phyloP scores from a whole-genome alignment of 2,329 filamentous ascomycete species.

The Pyrenophora seminiperda region DNA sequence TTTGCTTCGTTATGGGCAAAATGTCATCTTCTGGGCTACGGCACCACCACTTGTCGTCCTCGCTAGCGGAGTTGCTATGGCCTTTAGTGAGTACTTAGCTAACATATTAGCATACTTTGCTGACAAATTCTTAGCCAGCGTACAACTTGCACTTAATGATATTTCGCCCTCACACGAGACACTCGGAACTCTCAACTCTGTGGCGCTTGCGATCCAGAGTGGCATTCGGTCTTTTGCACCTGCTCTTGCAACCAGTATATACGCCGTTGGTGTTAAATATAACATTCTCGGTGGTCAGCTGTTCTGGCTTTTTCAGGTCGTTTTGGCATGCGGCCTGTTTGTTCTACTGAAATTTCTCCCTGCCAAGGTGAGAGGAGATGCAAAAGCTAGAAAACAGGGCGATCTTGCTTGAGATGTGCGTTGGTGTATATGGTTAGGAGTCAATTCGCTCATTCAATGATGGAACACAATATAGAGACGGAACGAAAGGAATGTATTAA shows the following conservation, averaged over 20 bases:
- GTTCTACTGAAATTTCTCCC: conserved; percentile 28
- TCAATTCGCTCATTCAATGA: too few species aligned
- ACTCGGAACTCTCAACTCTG: conserved; percentile 73
- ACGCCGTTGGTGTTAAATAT: conserved; percentile 67
- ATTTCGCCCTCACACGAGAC: conserved; percentile 67
- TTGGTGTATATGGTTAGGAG: neutral
- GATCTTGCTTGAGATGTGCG: neutral
- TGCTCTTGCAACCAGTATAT: conserved; percentile 68
- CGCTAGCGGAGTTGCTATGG: conserved; percentile 10
- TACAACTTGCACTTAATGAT: conserved; percentile 77
- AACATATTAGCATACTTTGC: neutral
- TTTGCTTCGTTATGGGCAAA: conserved; percentile 57
- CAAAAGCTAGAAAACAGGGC: neutral
- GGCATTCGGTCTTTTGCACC: conserved; percentile 70
- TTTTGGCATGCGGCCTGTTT: conserved; percentile 27
- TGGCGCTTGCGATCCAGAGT: conserved; percentile 66
- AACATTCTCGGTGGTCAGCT: conserved; percentile 68
- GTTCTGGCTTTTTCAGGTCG: conserved; percentile 64
- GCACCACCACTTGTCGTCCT: conserved; percentile 28
- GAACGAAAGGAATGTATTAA: too few species aligned
- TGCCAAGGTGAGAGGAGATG: conserved; percentile 29
- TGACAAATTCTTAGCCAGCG: conserved; percentile 52
- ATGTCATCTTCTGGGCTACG: conserved; percentile 63
- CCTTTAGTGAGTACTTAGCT: conserved; percentile 54
- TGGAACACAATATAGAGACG: too few species aligned